A percentile compares a stretch with the other conserved stretches of the same genome.
These are phyloP conservation scores for Aureobasidium namibiae DNA, from an alignment of 2,329 filamentous ascomycete species.

Conservation along the genomic window DNA sequence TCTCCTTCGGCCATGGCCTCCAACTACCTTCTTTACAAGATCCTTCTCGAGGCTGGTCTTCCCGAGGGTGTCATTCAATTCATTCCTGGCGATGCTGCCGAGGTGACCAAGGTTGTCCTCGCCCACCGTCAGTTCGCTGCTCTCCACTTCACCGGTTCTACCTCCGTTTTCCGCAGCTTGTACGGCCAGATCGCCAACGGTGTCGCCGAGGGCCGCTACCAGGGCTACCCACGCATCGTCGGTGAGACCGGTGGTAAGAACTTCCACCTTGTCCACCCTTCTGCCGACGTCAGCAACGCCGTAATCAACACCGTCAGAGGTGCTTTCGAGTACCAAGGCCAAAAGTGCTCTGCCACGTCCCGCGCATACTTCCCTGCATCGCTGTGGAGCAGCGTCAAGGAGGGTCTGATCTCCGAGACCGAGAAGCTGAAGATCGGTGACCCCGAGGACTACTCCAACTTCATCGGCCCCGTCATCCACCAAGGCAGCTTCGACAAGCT, in stretches of 20 bases:
- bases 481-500: slow-evolving; percentile 74
- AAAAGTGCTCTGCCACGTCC: slow-evolving; percentile 84
- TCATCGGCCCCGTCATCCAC: slow-evolving; percentile 84
- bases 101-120: slow-evolving; percentile 71
- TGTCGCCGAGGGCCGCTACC: slow-evolving; percentile 73
- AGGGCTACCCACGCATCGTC: slow-evolving; percentile 78
- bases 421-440: slow-evolving; percentile 62
- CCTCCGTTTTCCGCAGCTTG: slow-evolving; percentile 78
- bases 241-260: slow-evolving; percentile 92
- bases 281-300: slow-evolving; percentile 70
- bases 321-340: slow-evolving; percentile 84
- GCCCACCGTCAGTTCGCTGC: slow-evolving; percentile 73
- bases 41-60: slow-evolving; percentile 83
- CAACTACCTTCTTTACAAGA: slow-evolving; percentile 84
- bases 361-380: slow-evolving; percentile 71
- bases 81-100: slow-evolving; percentile 76
- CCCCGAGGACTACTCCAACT: slow-evolving; percentile 64
- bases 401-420: slow-evolving; percentile 59
- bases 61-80: slow-evolving; percentile 89
- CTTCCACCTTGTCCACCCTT: slow-evolving; percentile 74
- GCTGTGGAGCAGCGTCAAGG: slow-evolving; percentile 63
- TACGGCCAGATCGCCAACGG: slow-evolving; percentile 80
- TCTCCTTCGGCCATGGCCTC: slow-evolving; percentile 81
- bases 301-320: slow-evolving; percentile 75
- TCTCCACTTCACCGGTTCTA: slow-evolving; percentile 94